Percentiles rank a stretch among this genome's conserved stretches.
Evolutionary conservation across 257 asterid species (phyloP).

Genomic region (Nicotiana sylvestris): DNA sequence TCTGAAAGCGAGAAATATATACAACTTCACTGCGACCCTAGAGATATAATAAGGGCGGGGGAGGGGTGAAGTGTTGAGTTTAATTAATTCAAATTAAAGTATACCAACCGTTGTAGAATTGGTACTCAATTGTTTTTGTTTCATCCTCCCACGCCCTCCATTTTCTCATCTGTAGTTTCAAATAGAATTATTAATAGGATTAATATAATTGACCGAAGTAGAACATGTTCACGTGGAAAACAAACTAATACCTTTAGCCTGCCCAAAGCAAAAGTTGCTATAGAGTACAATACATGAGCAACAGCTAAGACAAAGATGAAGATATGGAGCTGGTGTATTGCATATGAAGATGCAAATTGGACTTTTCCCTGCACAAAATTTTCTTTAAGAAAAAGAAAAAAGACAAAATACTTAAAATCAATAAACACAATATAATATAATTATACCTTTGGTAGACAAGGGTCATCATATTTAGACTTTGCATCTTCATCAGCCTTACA

Average conservation of each 20-base stretch:
- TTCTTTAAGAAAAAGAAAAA: not conserved
- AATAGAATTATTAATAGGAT: not conserved
- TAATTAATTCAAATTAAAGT: not conserved
- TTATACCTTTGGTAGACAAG: slow-evolving; percentile 17
- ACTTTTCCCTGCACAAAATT: slow-evolving; percentile 19
- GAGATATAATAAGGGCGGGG: not conserved
- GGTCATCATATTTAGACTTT: not conserved
- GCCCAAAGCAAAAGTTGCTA: slow-evolving; percentile 26
- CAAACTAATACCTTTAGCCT: slow-evolving; percentile 18
- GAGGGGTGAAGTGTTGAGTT: not conserved
- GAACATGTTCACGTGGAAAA: not conserved
- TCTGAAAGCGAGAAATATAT: too few species aligned
- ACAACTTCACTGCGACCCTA: not conserved
- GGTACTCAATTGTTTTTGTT: slow-evolving; percentile 24
- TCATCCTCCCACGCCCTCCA: slow-evolving; percentile 34
- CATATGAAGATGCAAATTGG: slow-evolving; percentile 27
- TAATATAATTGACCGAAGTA: not conserved
- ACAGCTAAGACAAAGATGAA: slow-evolving; percentile 27
- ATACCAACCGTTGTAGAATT: slow-evolving; percentile 21
- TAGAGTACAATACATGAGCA: slow-evolving; percentile 22
- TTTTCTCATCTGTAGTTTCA: slow-evolving; percentile 24
- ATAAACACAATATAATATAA: not conserved
- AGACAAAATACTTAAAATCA: not conserved
- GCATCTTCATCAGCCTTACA: slow-evolving; percentile 6
- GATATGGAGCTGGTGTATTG: slow-evolving; percentile 28